These are phyloP conservation scores for Xylaria sp. DNA, from an alignment of 2,329 filamentous ascomycete genomes.

Conservation along the genomic window DNA sequence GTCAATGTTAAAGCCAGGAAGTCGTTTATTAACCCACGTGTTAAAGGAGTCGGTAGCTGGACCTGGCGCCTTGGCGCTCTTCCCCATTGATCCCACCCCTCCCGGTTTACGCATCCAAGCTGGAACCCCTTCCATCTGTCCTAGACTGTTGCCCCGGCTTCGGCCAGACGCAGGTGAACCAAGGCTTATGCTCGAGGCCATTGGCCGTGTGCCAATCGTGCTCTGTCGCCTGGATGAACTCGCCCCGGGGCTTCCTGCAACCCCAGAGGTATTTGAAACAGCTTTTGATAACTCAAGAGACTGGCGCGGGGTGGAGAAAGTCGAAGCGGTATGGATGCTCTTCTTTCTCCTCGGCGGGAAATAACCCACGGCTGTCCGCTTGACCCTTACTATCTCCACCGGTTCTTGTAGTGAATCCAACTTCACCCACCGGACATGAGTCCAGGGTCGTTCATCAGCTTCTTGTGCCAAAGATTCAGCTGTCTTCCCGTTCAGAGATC, in stretches of 20 bases:
- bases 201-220: constrained; percentile 44
- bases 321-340: constrained; percentile 74
- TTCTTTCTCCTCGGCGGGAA: constrained; percentile 93
- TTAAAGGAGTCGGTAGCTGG: constrained; percentile 88
- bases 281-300: constrained; percentile 69
- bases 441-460: constrained; percentile 77
- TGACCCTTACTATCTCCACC: constrained; percentile 86
- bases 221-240: constrained; percentile 49
- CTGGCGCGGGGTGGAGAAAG: constrained; percentile 73
- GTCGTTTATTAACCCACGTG: constrained; percentile 82
- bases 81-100: constrained; percentile 84
- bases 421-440: constrained; percentile 88
- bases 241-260: constrained; percentile 47
- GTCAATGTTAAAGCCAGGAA: constrained; percentile 81
- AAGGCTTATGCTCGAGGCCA: constrained; percentile 45
- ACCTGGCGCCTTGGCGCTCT: constrained; percentile 77
- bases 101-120: constrained; percentile 84
- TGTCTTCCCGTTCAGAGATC: constrained; percentile 51
- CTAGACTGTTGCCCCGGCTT: constrained; percentile 48
- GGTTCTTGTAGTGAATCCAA: constrained; percentile 76
- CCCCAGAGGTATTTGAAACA: constrained; percentile 46
- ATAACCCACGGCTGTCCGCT: constrained; percentile 84
- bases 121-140: constrained; percentile 51
- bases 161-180: constrained; percentile 45
- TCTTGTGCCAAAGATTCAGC: constrained; percentile 48